Percentiles rank a stretch among this genome's conserved stretches.
These are phyloP conservation scores for Xylaria grammica DNA, from an alignment of 495 filamentous ascomycete species.

Conservation along the genomic window DNA sequence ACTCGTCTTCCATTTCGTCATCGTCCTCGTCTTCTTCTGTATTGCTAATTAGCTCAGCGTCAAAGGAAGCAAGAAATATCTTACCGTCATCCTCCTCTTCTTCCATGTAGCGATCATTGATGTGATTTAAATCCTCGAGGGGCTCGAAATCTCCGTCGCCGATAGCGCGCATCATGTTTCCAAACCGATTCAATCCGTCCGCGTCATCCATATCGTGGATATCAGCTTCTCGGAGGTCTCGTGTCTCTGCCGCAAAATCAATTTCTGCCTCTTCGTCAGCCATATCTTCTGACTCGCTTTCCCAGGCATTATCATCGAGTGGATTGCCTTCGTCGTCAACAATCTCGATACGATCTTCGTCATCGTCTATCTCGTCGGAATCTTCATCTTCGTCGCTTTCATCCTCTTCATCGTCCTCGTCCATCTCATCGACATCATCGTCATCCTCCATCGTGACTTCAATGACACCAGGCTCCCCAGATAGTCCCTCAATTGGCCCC, in stretches of 20 bases:
- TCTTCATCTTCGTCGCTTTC: constrained; percentile 59
- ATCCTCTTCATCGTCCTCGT: constrained; percentile 62
- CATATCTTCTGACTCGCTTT: constrained; percentile 63
- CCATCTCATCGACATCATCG: constrained; percentile 70
- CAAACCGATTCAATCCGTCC: constrained; percentile 54
- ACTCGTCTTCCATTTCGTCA: constrained; percentile 72
- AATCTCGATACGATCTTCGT: constrained; percentile 61
- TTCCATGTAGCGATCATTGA: constrained; percentile 68
- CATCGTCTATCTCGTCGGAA: constrained; percentile 56
- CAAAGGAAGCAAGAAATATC: constrained; percentile 28
- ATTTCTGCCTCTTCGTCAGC: constrained; percentile 60
- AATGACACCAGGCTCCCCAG: constrained; percentile 75
- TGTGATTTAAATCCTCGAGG: constrained; percentile 45
- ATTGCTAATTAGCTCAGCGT: neutral
- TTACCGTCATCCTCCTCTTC: constrained; percentile 69
- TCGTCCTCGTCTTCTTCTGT: constrained; percentile 66
- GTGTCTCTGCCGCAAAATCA: constrained; percentile 53
- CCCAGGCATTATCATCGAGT: constrained; percentile 61
- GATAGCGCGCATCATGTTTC: constrained; percentile 64
- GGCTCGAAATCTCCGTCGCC: constrained; percentile 67
- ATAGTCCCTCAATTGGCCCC: constrained; percentile 83
- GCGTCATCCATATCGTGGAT: constrained; percentile 44
- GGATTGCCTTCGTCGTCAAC: constrained; percentile 60
- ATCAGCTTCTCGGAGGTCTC: constrained; percentile 48
- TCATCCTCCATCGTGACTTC: constrained; percentile 87